A percentile compares a stretch with the other conserved stretches of the same genome.
These are phyloP conservation scores for Fusarium setosum DNA, from an alignment of 2,329 filamentous ascomycete species.

Conservation along the genomic window DNA sequence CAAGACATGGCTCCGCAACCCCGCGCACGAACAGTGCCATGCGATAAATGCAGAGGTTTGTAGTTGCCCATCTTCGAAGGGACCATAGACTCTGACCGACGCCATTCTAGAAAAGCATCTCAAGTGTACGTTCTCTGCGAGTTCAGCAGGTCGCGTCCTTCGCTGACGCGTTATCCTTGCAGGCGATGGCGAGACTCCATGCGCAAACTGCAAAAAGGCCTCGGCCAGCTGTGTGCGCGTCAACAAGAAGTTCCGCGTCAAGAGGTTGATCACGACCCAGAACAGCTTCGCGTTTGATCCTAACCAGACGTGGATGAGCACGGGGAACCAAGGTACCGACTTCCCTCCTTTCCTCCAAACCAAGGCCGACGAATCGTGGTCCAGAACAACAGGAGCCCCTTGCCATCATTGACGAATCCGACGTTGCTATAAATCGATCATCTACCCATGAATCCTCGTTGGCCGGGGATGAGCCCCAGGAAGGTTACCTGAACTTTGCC, in stretches of 20 bases:
- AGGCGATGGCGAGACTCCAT: conserved; percentile 24
- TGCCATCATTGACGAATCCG: conserved; percentile 21
- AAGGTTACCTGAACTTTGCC: conserved; percentile 12
- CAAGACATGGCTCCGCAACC: conserved; percentile 22
- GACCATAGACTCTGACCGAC: not conserved
- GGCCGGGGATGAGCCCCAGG: not conserved
- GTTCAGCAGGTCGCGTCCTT: not conserved
- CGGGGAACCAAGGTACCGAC: conserved; percentile 3
- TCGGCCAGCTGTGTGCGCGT: conserved; percentile 7
- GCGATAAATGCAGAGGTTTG: conserved; percentile 29
- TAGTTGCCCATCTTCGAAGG: not conserved
- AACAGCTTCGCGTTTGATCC: conserved; percentile 27
- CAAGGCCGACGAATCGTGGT: not conserved
- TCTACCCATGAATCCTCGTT: not conserved
- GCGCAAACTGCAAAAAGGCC: conserved; percentile 20
- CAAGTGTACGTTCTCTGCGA: conserved; percentile 14
- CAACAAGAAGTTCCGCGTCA: conserved; percentile 26
- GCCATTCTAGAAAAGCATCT: conserved; percentile 24
- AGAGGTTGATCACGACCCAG: conserved; percentile 21
- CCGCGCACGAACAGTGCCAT: conserved; percentile 24
- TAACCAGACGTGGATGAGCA: conserved; percentile 26
- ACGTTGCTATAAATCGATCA: not conserved
- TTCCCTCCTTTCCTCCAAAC: not conserved
- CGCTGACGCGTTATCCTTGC: not conserved
- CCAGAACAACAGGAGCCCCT: not conserved